Conservation (phyloP, 2,329 filamentous ascomycete genomes). For the Sphaerulina musiva region DNA sequence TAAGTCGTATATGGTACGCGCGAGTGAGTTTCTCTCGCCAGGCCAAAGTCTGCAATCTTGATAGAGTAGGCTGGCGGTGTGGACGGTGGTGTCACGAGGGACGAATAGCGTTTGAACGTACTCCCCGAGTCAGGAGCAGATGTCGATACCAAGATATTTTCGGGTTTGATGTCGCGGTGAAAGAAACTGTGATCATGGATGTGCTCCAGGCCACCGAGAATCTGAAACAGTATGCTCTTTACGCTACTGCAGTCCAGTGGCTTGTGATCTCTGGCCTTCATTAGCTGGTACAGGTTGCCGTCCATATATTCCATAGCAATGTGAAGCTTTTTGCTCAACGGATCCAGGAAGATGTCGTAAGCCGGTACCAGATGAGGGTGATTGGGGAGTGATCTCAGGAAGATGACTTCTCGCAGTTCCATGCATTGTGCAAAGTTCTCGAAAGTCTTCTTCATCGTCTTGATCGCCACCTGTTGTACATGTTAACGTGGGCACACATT, state of each 20-base stretch:
- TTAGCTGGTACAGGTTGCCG: slow-evolving; percentile 94
- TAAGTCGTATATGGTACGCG: slow-evolving; percentile 97
- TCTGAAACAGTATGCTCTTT: slow-evolving; percentile 97
- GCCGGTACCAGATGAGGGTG: slow-evolving; percentile 95
- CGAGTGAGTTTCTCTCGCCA: slow-evolving; percentile 95
- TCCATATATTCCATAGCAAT: slow-evolving; percentile 99
- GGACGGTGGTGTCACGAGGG: slow-evolving; percentile 86
- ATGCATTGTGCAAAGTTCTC: slow-evolving; percentile 85
- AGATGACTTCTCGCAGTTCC: slow-evolving; percentile 94
- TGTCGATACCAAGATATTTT: slow-evolving; percentile 95
- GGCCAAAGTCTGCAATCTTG: slow-evolving; percentile 96
- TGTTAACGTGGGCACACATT: slow-evolving; percentile 3
- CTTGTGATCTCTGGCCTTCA: slow-evolving; percentile 98
- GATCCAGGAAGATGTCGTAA: slow-evolving; percentile 95
- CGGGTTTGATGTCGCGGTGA: slow-evolving; percentile 97
- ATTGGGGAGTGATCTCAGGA: slow-evolving; percentile 77
- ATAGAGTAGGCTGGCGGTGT: slow-evolving; percentile 92
- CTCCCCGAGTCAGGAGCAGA: slow-evolving; percentile 75
- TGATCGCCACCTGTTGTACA: slow-evolving; percentile 76
- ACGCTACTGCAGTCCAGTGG: slow-evolving; percentile 82
- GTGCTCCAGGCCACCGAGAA: slow-evolving; percentile 90
- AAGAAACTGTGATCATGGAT: slow-evolving; percentile 98
- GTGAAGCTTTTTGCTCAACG: slow-evolving; percentile 90
- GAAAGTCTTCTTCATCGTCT: slow-evolving; percentile 99
- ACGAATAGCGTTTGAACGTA: slow-evolving; percentile 86